Conservation (phyloP, 2,329 filamentous ascomycete genomes). For the Nemania abortiva region DNA sequence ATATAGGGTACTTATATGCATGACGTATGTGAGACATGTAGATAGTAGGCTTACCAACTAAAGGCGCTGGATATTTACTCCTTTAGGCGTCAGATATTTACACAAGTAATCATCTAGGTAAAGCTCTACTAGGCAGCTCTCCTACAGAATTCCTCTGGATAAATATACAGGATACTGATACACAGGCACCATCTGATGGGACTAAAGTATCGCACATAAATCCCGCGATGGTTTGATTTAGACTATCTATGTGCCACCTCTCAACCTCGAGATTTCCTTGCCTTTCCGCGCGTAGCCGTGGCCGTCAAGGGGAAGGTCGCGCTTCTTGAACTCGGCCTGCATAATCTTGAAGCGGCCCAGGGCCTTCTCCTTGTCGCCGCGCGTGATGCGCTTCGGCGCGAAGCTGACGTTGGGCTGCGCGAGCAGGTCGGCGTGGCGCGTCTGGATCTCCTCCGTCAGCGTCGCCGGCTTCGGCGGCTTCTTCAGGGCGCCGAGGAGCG, state of each 20-base stretch:
- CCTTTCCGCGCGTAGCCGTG: conserved; percentile 56
- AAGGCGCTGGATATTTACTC: background rate
- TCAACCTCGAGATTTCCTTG: conserved; percentile 59
- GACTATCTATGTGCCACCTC: conserved; percentile 56
- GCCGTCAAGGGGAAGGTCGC: conserved; percentile 70
- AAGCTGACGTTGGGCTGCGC: conserved; percentile 77
- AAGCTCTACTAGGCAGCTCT: background rate
- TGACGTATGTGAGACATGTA: background rate
- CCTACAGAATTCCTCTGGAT: background rate
- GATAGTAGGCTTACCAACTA: no score
- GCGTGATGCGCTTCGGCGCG: conserved; percentile 72
- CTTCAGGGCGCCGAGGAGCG: conserved; percentile 66
- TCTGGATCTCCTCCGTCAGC: conserved; percentile 70
- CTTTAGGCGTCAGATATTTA: background rate
- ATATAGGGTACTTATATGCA: background rate
- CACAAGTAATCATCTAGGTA: background rate
- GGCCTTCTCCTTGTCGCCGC: conserved; percentile 77
- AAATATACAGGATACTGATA: conserved; percentile 22
- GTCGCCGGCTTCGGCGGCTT: conserved; percentile 69
- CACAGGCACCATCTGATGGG: background rate
- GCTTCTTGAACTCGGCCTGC: conserved; percentile 73
- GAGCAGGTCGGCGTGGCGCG: conserved; percentile 52
- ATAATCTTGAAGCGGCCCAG: conserved; percentile 85
- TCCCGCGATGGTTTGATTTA: no score
- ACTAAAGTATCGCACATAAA: background rate